Base-by-base conservation (phyloP, 2,329 filamentous ascomycete genomes). In the Triangularia setosa region DNA sequence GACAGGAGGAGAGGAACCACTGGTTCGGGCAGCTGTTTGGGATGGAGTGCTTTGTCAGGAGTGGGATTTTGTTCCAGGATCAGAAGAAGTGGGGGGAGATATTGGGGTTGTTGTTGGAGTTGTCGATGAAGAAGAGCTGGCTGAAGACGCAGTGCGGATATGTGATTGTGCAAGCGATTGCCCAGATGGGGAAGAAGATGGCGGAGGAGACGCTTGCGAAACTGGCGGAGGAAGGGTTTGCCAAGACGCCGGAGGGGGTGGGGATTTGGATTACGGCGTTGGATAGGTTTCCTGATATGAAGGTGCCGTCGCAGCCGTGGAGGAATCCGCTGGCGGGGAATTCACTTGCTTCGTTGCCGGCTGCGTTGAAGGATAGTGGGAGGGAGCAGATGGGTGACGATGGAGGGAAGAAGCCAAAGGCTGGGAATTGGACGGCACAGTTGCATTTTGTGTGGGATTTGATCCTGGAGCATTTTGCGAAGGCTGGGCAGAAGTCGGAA, bases 381-480 rank as follows among this genome's bases (percentile, higher is more conserved):
- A 83, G 83, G 48, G 82, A 83, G 48, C 80, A 84, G 11, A 77
- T 75, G 78, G 33, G 75, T 78, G 23, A 72, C 76, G 21, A 74
- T 70, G 75, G 78, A 60, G 83, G 82, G 71, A 79, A 79, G 23
- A 87, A 87, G 73, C 52, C 21, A 9, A 55, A 55, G 24, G 89
- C 90, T 66, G 89, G 90, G 18, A 89, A 87, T 66, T 93, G 92
- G 83, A 92, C 88, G 63, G 86, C 90, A 1, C 90, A 92, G 72
- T 81, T 96, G 62, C 91, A 93, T 71, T 96, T 96, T 74, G 91
- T 92, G 0, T 97, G 94, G 95, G 87, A 91, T 68, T 78, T 93
- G 25, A 85, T 97, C 21, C 76, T 97, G n/a, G 77, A 73, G 0
- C 79, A 83, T 65, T 87, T 83, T 68, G 69, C 79, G 25, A 75